Conservation (phyloP, 495 filamentous ascomycete genomes). For the Tuber borchii region DNA sequence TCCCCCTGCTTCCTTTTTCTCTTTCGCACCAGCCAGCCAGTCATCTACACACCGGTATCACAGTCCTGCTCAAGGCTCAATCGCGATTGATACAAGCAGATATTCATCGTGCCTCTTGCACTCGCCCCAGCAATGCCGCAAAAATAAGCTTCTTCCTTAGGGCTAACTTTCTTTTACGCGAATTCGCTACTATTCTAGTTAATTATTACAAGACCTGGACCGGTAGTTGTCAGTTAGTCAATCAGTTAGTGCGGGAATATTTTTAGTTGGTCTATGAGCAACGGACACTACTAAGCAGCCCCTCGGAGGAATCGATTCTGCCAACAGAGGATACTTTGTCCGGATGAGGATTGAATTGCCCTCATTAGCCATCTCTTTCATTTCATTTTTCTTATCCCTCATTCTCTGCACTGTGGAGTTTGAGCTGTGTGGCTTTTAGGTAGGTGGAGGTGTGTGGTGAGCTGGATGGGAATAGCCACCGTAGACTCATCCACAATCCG, state of each 20-base stretch:
- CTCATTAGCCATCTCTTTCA: background rate
- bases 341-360: background rate
- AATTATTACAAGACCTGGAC: background rate
- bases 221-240: background rate
- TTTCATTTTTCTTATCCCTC: background rate
- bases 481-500: background rate
- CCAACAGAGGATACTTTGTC: slow-evolving; percentile 1
- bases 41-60: background rate
- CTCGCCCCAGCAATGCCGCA: background rate
- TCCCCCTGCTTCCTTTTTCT: background rate
- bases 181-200: background rate
- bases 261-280: background rate
- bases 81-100: background rate
- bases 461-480: background rate
- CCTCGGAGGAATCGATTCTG: background rate
- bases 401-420: background rate
- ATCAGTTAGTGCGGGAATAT: background rate
- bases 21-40: background rate
- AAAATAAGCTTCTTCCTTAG: slow-evolving; percentile 2
- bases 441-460: background rate
- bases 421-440: background rate
- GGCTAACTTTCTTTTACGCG: background rate
- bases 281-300: background rate
- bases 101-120: background rate
- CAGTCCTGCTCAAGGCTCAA: background rate